Conservation (phyloP, 805 yeast genomes). For the Wickerhamiella sorbophila region DNA sequence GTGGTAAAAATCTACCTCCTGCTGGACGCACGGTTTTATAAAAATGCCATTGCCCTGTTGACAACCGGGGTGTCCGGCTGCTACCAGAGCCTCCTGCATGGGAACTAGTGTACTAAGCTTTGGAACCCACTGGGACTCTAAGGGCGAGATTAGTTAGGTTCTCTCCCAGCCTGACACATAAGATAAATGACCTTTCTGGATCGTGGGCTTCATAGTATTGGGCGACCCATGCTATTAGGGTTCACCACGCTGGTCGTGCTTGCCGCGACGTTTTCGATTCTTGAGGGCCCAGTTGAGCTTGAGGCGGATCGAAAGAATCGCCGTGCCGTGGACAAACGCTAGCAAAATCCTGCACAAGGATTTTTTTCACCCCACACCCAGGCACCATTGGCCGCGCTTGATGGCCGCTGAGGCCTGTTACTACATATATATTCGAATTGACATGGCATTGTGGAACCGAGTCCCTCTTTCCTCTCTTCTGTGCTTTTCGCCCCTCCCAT, state of each 20-base stretch:
- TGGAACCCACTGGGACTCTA: too few relatives aligned
- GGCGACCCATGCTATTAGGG: slow-evolving; percentile 12
- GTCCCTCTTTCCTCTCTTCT: too few relatives aligned
- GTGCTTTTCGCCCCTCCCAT: too few relatives aligned
- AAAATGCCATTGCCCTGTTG: slow-evolving; percentile 53
- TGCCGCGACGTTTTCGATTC: slow-evolving; percentile 10
- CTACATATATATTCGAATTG: too few relatives aligned
- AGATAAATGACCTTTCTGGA: slow-evolving; percentile 10
- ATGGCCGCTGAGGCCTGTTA: too few relatives aligned
- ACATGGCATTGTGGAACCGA: too few relatives aligned
- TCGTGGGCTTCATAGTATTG: slow-evolving; percentile 8
- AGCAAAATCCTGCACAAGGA: too few relatives aligned
- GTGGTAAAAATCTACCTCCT: slow-evolving; percentile 67
- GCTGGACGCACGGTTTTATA: slow-evolving; percentile 48
- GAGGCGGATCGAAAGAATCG: background rate
- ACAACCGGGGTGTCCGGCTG: slow-evolving; percentile 87
- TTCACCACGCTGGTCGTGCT: slow-evolving; percentile 11
- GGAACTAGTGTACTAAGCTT: background rate
- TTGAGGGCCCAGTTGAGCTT: slow-evolving; percentile 7
- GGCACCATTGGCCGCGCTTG: too few relatives aligned
- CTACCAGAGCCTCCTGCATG: slow-evolving; percentile 38
- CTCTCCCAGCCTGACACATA: too few relatives aligned
- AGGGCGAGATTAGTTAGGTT: too few relatives aligned
- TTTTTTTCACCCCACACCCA: too few relatives aligned
- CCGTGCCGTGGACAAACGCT: background rate